These are phyloP conservation scores for Neoboletus brunneissimus DNA, from an alignment of 768 basidiomycete species.

Conservation along the genomic window DNA sequence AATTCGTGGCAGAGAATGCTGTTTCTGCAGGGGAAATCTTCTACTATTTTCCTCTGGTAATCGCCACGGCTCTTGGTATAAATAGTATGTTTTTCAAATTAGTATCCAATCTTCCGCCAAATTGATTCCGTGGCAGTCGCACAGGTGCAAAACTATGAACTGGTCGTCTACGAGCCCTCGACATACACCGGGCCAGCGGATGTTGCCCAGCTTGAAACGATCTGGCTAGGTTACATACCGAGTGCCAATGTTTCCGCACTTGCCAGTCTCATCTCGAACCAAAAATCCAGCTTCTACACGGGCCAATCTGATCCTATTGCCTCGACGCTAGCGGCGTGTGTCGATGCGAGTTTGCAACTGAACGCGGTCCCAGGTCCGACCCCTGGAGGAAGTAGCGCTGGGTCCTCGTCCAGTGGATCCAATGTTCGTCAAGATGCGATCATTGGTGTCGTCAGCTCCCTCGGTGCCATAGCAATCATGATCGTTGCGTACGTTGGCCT, in stretches of 20 bases:
- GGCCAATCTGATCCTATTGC: constrained; percentile 44
- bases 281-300: constrained; percentile 64
- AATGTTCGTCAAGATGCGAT: constrained; percentile 73
- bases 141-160: constrained; percentile 49
- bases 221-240: constrained; percentile 73
- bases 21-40: constrained; percentile 77
- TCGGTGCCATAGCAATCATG: constrained; percentile 74
- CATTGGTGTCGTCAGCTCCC: constrained; percentile 83
- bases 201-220: constrained; percentile 53
- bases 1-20: constrained; percentile 54
- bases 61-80: constrained; percentile 46
- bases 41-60: constrained; percentile 56
- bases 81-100: constrained; percentile 31
- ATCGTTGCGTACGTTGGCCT: constrained; percentile 72
- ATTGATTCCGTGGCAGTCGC: constrained; percentile 32
- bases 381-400: constrained; percentile 20
- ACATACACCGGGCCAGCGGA: constrained; percentile 52
- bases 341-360: constrained; percentile 68
- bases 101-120: constrained; percentile 15
- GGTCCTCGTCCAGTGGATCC: constrained; percentile 28
- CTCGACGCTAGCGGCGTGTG: constrained; percentile 56
- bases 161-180: constrained; percentile 68
- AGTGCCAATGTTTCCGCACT: constrained; percentile 52
- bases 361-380: constrained; percentile 43
- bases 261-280: constrained; percentile 59